Evolutionary conservation across 2,329 filamentous ascomycete genomes (phyloP).

Genomic region (Clonostachys sp.): DNA sequence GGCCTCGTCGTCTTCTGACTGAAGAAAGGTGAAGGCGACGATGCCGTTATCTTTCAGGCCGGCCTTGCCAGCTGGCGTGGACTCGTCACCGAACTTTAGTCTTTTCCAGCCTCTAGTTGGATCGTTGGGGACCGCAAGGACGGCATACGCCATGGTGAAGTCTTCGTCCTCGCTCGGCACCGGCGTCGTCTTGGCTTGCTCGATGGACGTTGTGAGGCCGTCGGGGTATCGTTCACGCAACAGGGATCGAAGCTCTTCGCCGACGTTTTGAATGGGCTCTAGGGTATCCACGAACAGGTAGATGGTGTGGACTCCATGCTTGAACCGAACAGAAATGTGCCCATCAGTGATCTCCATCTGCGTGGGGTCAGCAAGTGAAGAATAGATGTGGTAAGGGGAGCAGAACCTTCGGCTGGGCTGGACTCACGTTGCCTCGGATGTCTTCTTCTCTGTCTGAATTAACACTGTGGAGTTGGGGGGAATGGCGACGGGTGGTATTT

Average conservation of each 20-base stretch:
- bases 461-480: too few relatives aligned
- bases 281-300: conserved; percentile 61
- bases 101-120: conserved; percentile 43
- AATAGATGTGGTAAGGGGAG: neutral
- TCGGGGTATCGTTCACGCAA: conserved; percentile 52
- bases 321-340: conserved; percentile 66
- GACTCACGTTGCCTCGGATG: too few relatives aligned
- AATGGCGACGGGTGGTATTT: neutral
- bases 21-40: conserved; percentile 43
- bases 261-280: conserved; percentile 51
- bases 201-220: conserved; percentile 37
- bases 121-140: conserved; percentile 38
- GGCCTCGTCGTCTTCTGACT: conserved; percentile 26
- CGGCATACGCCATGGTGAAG: conserved; percentile 39
- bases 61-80: conserved; percentile 32
- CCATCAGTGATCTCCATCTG: conserved; percentile 24
- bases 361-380: neutral
- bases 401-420: too few relatives aligned
- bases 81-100: conserved; percentile 28
- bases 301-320: conserved; percentile 67
- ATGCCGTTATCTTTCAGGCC: conserved; percentile 40
- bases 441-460: too few relatives aligned
- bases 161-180: conserved; percentile 32
- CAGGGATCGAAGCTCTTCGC: conserved; percentile 51
- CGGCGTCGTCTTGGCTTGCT: conserved; percentile 22